Conservation (phyloP, 805 yeast species). For the Ogataea ganodermae region DNA sequence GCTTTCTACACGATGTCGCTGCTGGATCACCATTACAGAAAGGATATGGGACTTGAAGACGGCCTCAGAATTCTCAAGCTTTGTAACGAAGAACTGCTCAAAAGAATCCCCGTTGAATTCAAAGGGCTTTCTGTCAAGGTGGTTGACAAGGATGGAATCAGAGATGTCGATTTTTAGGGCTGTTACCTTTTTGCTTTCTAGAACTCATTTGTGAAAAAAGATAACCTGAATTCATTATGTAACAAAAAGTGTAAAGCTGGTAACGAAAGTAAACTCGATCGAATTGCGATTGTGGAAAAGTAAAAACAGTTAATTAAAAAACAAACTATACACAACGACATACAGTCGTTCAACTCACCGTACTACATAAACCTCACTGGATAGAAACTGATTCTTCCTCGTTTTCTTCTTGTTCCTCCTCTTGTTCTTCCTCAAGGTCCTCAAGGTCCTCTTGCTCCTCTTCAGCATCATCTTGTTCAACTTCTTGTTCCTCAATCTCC, state of each 20-base stretch:
- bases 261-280: neutral
- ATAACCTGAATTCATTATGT: neutral
- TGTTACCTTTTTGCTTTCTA: neutral
- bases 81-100: constrained; percentile 77
- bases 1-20: constrained; percentile 90
- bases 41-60: constrained; percentile 72
- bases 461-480: constrained; percentile 11
- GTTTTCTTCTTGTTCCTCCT: constrained; percentile 7
- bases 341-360: constrained; percentile 13
- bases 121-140: constrained; percentile 60
- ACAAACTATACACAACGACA: constrained; percentile 10
- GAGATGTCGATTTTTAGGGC: constrained; percentile 25
- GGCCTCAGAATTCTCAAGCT: constrained; percentile 72
- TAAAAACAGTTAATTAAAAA: neutral
- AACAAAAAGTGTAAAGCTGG: neutral
- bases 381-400: neutral
- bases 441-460: constrained; percentile 9
- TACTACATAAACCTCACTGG: neutral
- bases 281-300: neutral
- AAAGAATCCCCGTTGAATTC: constrained; percentile 91
- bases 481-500: constrained; percentile 8
- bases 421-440: constrained; percentile 15
- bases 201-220: neutral
- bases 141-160: constrained; percentile 38
- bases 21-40: constrained; percentile 85